Evolutionary conservation across 805 yeast species (phyloP).

Genomic region (Candida andamanensis): DNA sequence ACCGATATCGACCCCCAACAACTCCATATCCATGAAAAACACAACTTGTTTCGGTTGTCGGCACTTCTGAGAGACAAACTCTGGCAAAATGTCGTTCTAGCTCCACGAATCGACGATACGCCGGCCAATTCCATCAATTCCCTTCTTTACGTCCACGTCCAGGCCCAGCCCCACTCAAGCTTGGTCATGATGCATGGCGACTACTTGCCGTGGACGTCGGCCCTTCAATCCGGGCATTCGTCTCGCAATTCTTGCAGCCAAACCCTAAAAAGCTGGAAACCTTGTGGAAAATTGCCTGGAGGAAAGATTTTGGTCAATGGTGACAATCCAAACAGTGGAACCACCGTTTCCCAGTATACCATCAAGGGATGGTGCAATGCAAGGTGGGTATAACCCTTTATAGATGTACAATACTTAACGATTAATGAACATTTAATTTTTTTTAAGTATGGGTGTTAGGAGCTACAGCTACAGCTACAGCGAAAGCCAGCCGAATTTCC

Average conservation of each 20-base stretch:
- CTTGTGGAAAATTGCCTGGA: slow-evolving; percentile 29
- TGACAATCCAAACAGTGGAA: slow-evolving; percentile 33
- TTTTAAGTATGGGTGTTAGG: no score
- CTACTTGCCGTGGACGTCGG: slow-evolving; percentile 21
- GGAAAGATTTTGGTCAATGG: slow-evolving; percentile 21
- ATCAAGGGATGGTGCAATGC: slow-evolving; percentile 48
- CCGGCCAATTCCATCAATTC: slow-evolving; percentile 18
- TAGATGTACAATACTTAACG: slow-evolving; percentile 1
- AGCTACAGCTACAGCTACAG: no score
- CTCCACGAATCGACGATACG: slow-evolving; percentile 43
- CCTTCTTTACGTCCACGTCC: slow-evolving; percentile 18
- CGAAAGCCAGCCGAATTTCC: no score
- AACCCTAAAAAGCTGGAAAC: slow-evolving; percentile 23
- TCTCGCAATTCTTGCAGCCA: no score
- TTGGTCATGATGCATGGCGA: slow-evolving; percentile 18
- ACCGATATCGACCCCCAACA: slow-evolving; percentile 12
- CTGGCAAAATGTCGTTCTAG: slow-evolving; percentile 49
- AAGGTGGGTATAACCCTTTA: slow-evolving; percentile 28
- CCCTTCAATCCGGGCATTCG: no score
- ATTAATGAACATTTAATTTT: slow-evolving; percentile 1
- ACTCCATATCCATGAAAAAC: slow-evolving; percentile 21
- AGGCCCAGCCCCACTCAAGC: slow-evolving; percentile 14
- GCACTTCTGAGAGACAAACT: slow-evolving; percentile 43
- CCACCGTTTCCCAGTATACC: slow-evolving; percentile 41
- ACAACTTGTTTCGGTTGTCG: slow-evolving; percentile 31